A percentile compares a stretch with the other conserved stretches of the same genome.
phyloP scores from a whole-genome alignment of 768 basidiomycete genomes.

The Leccinum pellstonianum region DNA sequence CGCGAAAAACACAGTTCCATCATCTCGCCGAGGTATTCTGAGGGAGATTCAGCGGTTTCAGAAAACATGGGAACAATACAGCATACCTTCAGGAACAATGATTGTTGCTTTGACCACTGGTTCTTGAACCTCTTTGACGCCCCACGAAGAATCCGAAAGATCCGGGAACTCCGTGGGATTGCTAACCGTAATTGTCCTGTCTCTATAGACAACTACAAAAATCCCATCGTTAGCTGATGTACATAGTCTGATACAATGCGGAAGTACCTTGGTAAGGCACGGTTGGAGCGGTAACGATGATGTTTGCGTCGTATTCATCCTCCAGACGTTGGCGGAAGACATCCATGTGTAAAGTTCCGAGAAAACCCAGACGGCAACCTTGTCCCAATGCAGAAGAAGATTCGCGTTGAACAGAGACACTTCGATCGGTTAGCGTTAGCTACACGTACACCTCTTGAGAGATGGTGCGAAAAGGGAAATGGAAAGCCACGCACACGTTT shows the following conservation, averaged over 20 bases:
- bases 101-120: constrained; percentile 93
- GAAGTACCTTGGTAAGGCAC: constrained; percentile 83
- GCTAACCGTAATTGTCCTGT: constrained; percentile 65
- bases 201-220: constrained; percentile 68
- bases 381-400: constrained; percentile 93
- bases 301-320: constrained; percentile 93
- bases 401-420: constrained; percentile 88
- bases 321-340: constrained; percentile 94
- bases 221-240: neutral
- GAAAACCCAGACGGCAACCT: constrained; percentile 91
- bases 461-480: constrained; percentile 3
- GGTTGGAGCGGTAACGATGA: constrained; percentile 94
- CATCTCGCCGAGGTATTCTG: constrained; percentile 94
- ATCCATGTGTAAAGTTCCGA: constrained; percentile 96
- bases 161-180: constrained; percentile 98
- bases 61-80: neutral
- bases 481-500: constrained; percentile 57
- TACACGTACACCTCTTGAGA: constrained; percentile 30
- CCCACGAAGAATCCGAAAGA: constrained; percentile 52
- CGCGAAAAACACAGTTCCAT: constrained; percentile 90
- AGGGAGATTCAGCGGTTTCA: neutral
- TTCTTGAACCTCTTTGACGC: constrained; percentile 80
- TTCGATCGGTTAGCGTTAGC: constrained; percentile 84
- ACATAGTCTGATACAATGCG: neutral
- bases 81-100: constrained; percentile 85